phyloP scores from a whole-genome alignment of 108 stramenopile species.

The Cyclotella choctawhatcheeana region DNA sequence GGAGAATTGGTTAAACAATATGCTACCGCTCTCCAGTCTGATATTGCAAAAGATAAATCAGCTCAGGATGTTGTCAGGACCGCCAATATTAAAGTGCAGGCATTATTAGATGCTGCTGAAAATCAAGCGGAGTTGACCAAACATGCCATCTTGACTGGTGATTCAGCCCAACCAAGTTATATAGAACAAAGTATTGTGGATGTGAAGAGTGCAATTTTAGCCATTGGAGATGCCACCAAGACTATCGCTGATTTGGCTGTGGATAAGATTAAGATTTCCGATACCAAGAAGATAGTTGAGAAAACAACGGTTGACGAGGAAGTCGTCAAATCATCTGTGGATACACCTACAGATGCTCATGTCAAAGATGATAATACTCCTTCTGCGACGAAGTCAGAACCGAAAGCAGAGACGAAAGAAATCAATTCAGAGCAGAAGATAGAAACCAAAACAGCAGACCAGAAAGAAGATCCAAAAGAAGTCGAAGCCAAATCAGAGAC shows the following conservation, averaged over 20 bases:
- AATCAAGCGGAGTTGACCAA: conserved; percentile 7
- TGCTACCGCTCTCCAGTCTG: conserved; percentile 1
- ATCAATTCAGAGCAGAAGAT: neutral
- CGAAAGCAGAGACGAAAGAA: neutral
- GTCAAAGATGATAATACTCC: neutral
- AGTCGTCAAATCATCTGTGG: neutral
- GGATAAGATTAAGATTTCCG: neutral
- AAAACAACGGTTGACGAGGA: neutral
- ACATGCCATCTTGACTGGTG: neutral
- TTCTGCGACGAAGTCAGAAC: neutral
- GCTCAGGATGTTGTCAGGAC: neutral
- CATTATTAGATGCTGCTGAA: conserved; percentile 4
- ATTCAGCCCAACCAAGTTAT: neutral
- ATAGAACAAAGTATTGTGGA: conserved; percentile 11
- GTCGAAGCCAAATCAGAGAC: neutral
- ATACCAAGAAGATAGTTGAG: neutral
- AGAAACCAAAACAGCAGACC: neutral
- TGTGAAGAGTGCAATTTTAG: conserved; percentile 4
- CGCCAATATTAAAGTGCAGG: conserved; percentile 2
- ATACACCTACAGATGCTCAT: neutral
- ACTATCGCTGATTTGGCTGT: neutral
- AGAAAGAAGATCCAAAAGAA: neutral
- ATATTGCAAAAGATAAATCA: neutral
- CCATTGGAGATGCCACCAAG: conserved; percentile 7
- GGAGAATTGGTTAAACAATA: conserved; percentile 3